Base-by-base conservation (phyloP, 192 early-diverging fungal genomes). In the Umbelopsis vinacea region DNA sequence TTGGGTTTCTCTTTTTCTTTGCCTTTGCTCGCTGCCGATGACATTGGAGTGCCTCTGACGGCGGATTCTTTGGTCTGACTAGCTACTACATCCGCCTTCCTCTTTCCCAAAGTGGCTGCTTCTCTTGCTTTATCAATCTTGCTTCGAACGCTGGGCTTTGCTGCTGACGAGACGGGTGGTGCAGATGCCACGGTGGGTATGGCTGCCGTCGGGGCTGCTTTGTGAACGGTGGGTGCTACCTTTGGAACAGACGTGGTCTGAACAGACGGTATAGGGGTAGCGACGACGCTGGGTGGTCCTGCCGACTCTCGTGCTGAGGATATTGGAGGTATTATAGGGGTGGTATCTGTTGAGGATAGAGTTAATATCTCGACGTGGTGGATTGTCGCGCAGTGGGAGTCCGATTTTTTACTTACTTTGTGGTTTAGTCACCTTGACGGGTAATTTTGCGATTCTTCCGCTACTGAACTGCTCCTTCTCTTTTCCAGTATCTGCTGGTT, bases 51-150 rank as follows among this genome's bases (percentile, higher is more conserved):
- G 33, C 15, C 5, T 12, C 35, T 37, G 24, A 26, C 26, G 0
- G 7, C 12, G 17, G 26, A 11, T 19, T 63, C 57, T 63, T 63
- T 26, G 12, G 33, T 17, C 26, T 63, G 57, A 38, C 4, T 19
- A 19, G 4, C 14, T 38, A 35, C 57, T 14, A 38, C 26, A 3
- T n/a, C 57, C 33, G 48, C 17, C 48, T 50, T 50, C n/a, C 17
- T 4, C 48, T 50, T 50, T 6, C 48, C 48, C 5, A 50, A 50
- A 50, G 11, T 50, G 6, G 48, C 48, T 6, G 48, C 48, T n/a
- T 4, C 48, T 50, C 48, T 50, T 50, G 48, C 48, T 50, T 50
- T 50, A 50, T 50, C 48, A 21, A 50, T 50, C n/a, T 50, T 50
- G 48, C 48, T 50, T 50, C 48, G 48, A 21, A 50, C 48, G 17